Base-by-base conservation (phyloP, 768 basidiomycete species). In the Termitomyces sp. region DNA sequence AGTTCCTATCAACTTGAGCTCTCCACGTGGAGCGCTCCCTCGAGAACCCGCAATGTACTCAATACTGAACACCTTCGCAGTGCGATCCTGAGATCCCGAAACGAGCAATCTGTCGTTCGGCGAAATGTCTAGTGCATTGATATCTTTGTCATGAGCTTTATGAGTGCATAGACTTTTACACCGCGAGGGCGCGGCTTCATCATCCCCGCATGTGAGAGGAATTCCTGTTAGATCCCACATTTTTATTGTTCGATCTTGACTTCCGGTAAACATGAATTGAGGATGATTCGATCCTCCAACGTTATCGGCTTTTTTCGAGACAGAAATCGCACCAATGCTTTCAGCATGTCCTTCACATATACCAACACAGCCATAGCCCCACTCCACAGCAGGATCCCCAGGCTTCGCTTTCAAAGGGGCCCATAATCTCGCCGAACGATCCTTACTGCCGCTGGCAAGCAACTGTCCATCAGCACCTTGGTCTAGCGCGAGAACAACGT, bases 91-190 rank as follows among this genome's bases (percentile, higher is more conserved):
- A 20, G 95, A 97, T 23, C 94, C 97, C 3, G 95, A 96, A 9
- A 87, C 96, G 48, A 98, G 82, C 58, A 95, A 73, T 60, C 79
- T 80, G 71, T 97, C 93, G 69, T 96, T 93, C 5, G 93, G 95
- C 3, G 96, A 79, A 16, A 98, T 79, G 70, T 98, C 97, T 43
- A 99, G 80, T 57, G 95, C 86, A 72, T 99, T 99, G 75, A 99
- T 98, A 73, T 98, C 97, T 75, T 98, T 98, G 56, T 98, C 97
- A 73, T 98, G 97, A 13, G 95, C 93, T 70, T 89, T 91, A 52
- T 88, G 83, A 13, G 97, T 98, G 36, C 82, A 81, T 36, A 98
- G 77, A 62, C 93, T 93, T 68, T 82, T 85, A 69, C 88, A 88
- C 60, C 82, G 85, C 36, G 76, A 56, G 26, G 73, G 62, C 47